These are phyloP conservation scores for Colletotrichum agaves DNA, from an alignment of 2,329 filamentous ascomycete genomes.

Conservation along the genomic window DNA sequence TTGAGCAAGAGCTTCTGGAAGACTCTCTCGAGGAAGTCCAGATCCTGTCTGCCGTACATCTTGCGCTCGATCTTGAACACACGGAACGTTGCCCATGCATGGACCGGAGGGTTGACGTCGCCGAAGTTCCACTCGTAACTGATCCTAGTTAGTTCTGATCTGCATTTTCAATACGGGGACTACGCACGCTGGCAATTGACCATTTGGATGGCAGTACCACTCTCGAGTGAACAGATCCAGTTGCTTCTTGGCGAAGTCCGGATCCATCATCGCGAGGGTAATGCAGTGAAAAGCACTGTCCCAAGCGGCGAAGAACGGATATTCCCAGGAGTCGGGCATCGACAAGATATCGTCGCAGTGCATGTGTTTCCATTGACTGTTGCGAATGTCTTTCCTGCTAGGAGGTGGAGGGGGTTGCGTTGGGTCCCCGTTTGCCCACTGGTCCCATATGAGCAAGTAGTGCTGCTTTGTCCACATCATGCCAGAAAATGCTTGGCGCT, in stretches of 20 bases:
- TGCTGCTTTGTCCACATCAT: conserved; percentile 99
- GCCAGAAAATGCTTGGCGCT: conserved; percentile 91
- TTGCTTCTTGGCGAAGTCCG: conserved; percentile 98
- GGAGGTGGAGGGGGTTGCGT: conserved; percentile 86
- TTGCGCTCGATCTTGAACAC: conserved; percentile 99
- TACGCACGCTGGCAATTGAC: conserved; percentile 85
- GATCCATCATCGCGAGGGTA: conserved; percentile 95
- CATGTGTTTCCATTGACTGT: conserved; percentile 93
- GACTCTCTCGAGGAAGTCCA: conserved; percentile 94
- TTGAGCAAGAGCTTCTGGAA: conserved; percentile 97
- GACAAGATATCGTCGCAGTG: conserved; percentile 94
- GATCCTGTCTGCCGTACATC: conserved; percentile 92
- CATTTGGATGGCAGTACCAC: conserved; percentile 99
- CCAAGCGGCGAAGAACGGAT: conserved; percentile 98
- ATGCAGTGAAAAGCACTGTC: conserved; percentile 98
- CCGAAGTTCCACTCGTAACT: conserved; percentile 96
- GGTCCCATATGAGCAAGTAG: conserved; percentile 97
- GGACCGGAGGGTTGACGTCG: conserved; percentile 95
- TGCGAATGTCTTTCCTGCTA: conserved; percentile 82
- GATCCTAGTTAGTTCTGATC: conserved; percentile 37
- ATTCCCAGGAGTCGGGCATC: conserved; percentile 99
- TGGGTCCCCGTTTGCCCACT: conserved; percentile 96
- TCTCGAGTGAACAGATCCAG: conserved; percentile 94
- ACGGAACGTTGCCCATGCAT: conserved; percentile 95
- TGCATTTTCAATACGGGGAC: neutral